A percentile compares a stretch with the other conserved stretches of the same genome.
phyloP scores from a whole-genome alignment of 2,329 filamentous ascomycete genomes.

The Xylaria sp. region DNA sequence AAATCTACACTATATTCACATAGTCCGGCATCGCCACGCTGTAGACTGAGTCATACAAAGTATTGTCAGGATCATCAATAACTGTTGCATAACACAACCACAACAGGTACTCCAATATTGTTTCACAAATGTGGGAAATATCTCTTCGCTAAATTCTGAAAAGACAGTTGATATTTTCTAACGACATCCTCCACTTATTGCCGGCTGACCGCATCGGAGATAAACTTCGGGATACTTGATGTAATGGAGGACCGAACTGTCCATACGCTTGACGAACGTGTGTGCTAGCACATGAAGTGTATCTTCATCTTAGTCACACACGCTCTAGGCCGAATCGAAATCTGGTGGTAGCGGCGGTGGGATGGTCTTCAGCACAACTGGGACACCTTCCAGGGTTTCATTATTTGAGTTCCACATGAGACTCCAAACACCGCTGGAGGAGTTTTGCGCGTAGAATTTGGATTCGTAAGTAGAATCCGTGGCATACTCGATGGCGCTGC shows the following conservation, averaged over 20 bases:
- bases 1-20: too few relatives aligned
- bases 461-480: conserved; percentile 18
- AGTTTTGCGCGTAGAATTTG: conserved; percentile 21
- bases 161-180: neutral
- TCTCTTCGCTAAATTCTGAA: neutral
- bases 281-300: neutral
- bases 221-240: neutral
- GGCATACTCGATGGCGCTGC: conserved; percentile 17
- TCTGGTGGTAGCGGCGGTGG: neutral
- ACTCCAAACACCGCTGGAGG: conserved; percentile 11
- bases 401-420: conserved; percentile 18
- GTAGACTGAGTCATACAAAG: too few relatives aligned
- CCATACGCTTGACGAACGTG: neutral
- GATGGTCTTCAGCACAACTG: conserved; percentile 20
- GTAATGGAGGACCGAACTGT: neutral
- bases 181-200: neutral
- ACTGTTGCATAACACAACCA: neutral
- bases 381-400: neutral
- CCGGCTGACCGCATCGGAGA: neutral
- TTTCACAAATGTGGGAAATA: neutral
- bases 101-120: neutral
- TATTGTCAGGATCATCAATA: too few relatives aligned
- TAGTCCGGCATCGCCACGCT: too few relatives aligned
- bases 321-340: neutral
- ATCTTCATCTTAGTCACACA: neutral